Evolutionary conservation across 805 yeast genomes (phyloP).

Genomic region (Candida piceae): DNA sequence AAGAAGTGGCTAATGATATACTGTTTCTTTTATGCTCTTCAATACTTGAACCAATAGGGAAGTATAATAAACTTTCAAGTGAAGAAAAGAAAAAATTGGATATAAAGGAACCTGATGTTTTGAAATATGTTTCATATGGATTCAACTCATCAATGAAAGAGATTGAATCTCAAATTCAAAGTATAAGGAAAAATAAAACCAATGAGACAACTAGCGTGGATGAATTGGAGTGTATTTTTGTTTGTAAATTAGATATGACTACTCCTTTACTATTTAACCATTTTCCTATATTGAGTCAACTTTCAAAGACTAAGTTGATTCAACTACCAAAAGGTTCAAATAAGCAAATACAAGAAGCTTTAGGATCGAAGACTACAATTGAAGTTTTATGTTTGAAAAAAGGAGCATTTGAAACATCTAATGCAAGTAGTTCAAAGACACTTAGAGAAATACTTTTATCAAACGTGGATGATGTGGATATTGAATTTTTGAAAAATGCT

Average conservation of each 20-base stretch:
- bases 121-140: constrained; percentile 35
- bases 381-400: constrained; percentile 18
- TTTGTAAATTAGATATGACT: constrained; percentile 39
- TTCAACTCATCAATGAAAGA: constrained; percentile 51
- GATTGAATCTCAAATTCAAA: constrained; percentile 40
- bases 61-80: constrained; percentile 18
- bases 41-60: constrained; percentile 9
- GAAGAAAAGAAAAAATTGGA: constrained; percentile 17
- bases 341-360: constrained; percentile 11
- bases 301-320: constrained; percentile 52
- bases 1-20: constrained; percentile 28
- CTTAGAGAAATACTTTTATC: not conserved
- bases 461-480: not conserved
- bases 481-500: not conserved
- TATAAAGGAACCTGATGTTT: constrained; percentile 26
- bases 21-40: constrained; percentile 21
- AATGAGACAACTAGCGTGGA: not conserved
- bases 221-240: constrained; percentile 46
- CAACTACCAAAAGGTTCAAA: constrained; percentile 50
- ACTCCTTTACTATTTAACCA: constrained; percentile 49
- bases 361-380: constrained; percentile 9
- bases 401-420: constrained; percentile 6
- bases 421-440: not conserved
- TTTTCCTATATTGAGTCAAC: constrained; percentile 50
- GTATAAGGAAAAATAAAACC: not conserved